These are phyloP conservation scores for Staphylotrichum tortipilum DNA, from an alignment of 495 filamentous ascomycete species.

Conservation along the genomic window DNA sequence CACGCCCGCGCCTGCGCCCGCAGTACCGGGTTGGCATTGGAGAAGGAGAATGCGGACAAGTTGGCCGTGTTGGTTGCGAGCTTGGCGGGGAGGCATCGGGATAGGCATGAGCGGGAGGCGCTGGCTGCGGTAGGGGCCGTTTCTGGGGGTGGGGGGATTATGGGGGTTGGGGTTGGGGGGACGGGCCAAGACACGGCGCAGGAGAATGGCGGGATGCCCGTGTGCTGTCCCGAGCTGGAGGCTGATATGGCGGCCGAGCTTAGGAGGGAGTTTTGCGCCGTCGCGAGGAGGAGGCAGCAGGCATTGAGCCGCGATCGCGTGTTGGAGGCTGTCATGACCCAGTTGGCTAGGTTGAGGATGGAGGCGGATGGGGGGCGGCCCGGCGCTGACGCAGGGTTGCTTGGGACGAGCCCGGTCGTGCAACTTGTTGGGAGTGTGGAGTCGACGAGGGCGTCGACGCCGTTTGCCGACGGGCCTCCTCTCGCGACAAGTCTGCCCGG, in stretches of 20 bases:
- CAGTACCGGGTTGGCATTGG: slow-evolving; percentile 25
- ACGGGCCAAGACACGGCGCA: background rate
- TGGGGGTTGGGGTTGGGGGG: background rate
- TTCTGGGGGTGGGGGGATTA: background rate
- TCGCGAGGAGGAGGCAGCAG: slow-evolving; percentile 31
- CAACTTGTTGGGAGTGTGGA: slow-evolving; percentile 3
- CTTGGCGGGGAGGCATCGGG: slow-evolving; percentile 28
- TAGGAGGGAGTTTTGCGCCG: slow-evolving; percentile 35
- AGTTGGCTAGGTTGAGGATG: slow-evolving; percentile 19
- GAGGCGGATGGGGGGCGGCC: slow-evolving; percentile 2
- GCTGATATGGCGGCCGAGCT: slow-evolving; percentile 37
- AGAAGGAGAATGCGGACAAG: slow-evolving; percentile 30
- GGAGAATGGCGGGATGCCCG: slow-evolving; percentile 7
- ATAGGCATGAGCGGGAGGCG: slow-evolving; percentile 26
- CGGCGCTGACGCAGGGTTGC: slow-evolving; percentile 1
- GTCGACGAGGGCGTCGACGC: slow-evolving; percentile 1
- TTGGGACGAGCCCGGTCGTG: slow-evolving; percentile 13
- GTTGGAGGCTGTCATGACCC: slow-evolving; percentile 35
- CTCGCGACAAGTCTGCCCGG: slow-evolving; percentile 5
- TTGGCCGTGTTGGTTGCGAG: slow-evolving; percentile 39
- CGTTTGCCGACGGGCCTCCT: slow-evolving; percentile 1
- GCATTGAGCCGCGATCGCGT: slow-evolving; percentile 32
- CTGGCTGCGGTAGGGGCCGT: slow-evolving; percentile 17
- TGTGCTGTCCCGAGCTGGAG: slow-evolving; percentile 36
- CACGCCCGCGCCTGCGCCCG: slow-evolving; percentile 24